Evolutionary conservation across 2,329 filamentous ascomycete species (phyloP).

Genomic region (Westerdykella sp.): DNA sequence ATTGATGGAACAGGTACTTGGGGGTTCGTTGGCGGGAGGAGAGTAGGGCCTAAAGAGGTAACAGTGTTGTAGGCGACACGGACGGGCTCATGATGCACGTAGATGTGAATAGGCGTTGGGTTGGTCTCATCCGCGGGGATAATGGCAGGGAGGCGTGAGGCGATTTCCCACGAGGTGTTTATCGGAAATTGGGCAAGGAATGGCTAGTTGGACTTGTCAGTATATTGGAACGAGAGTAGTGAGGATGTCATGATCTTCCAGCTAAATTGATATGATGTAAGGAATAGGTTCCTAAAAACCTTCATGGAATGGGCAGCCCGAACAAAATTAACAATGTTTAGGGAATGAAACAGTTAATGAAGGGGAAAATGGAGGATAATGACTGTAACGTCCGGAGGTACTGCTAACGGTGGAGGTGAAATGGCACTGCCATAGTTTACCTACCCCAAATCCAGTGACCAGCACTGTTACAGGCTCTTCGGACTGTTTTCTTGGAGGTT

Average conservation of each 20-base stretch:
- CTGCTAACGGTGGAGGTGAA: background rate
- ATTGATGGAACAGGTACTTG: constrained; percentile 22
- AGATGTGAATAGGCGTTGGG: constrained; percentile 30
- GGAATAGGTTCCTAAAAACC: constrained; percentile 7
- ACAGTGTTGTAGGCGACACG: constrained; percentile 33
- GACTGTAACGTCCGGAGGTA: background rate
- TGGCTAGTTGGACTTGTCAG: constrained; percentile 14
- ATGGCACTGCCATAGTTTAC: constrained; percentile 1
- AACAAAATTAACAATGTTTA: background rate
- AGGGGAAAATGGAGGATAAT: background rate
- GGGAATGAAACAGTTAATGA: background rate
- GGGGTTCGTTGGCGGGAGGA: constrained; percentile 21
- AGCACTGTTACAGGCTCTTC: constrained; percentile 32
- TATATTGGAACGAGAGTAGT: too few species aligned
- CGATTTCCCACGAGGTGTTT: constrained; percentile 37
- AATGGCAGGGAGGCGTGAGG: constrained; percentile 30
- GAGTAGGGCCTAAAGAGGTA: constrained; percentile 17
- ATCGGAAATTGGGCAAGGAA: constrained; percentile 27
- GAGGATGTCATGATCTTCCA: too few species aligned
- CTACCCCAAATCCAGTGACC: constrained; percentile 34
- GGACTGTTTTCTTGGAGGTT: constrained; percentile 22
- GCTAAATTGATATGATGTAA: too few species aligned
- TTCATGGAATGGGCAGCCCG: background rate
- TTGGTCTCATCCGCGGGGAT: constrained; percentile 19
- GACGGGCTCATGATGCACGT: constrained; percentile 28